Conservation (phyloP, 345 rosid species). For the Eutrema heterophyllum region DNA sequence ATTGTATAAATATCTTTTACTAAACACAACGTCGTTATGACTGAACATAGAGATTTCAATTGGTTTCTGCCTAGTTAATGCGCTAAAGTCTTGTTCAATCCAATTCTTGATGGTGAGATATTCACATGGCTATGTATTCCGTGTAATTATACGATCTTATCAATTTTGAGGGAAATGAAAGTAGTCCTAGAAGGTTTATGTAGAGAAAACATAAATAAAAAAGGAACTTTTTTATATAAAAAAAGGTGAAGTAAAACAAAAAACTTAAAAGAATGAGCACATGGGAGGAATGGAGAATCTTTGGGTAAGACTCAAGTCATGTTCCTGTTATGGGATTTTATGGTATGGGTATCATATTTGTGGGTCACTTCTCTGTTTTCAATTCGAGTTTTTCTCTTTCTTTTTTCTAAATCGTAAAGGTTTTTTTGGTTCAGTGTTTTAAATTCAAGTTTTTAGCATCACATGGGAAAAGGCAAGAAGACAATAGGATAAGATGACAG, state of each 20-base stretch:
- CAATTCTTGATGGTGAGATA: not conserved
- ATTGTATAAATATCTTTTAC: too few species aligned
- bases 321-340: slow-evolving; percentile 21
- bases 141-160: not conserved
- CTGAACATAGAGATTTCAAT: not conserved
- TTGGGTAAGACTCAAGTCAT: slow-evolving; percentile 27
- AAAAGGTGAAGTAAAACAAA: slow-evolving; percentile 15
- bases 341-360: slow-evolving; percentile 22
- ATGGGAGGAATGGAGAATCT: slow-evolving; percentile 28
- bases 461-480: slow-evolving; percentile 11
- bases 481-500: slow-evolving; percentile 5
- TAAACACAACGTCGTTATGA: not conserved
- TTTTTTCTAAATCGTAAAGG: not conserved
- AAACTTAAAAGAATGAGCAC: slow-evolving; percentile 15
- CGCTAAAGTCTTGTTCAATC: not conserved
- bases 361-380: slow-evolving; percentile 8
- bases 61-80: not conserved
- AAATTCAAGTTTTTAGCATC: slow-evolving; percentile 3
- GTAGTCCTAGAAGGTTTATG: slow-evolving; percentile 1
- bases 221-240: not conserved
- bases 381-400: not conserved
- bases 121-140: slow-evolving; percentile 8
- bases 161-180: not conserved
- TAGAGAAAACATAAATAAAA: slow-evolving; percentile 1
- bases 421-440: not conserved